A percentile compares a stretch with the other conserved stretches of the same genome.
Evolutionary conservation across 208 protist species (phyloP).

Genomic region (Wallacemonas collosoma): DNA sequence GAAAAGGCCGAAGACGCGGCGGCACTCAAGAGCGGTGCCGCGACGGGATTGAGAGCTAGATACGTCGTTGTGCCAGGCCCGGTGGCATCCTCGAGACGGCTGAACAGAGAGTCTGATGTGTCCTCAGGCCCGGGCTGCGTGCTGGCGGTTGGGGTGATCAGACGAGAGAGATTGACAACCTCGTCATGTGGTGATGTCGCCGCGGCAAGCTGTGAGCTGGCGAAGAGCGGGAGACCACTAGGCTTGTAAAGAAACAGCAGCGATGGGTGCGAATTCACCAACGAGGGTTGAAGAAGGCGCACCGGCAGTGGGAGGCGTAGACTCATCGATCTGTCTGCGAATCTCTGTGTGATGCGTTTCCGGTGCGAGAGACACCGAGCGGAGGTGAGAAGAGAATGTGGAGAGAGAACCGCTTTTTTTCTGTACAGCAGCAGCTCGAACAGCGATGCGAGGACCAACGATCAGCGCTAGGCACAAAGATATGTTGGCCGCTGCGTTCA

Average conservation of each 20-base stretch:
- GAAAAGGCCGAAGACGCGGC: neutral
- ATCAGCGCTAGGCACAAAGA: no score
- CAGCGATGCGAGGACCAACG: no score
- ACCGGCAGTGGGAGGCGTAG: conserved; percentile 50
- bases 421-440: no score
- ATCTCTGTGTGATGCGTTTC: no score
- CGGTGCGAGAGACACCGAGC: no score
- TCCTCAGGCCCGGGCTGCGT: conserved; percentile 26
- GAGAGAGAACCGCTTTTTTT: neutral
- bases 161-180: conserved; percentile 6
- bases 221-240: conserved; percentile 59
- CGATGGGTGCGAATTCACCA: neutral
- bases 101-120: conserved; percentile 58
- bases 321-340: conserved; percentile 29
- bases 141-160: neutral
- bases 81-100: conserved; percentile 40
- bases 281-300: conserved; percentile 46
- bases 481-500: no score
- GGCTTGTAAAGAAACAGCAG: conserved; percentile 67
- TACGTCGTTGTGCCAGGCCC: conserved; percentile 25
- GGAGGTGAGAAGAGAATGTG: no score
- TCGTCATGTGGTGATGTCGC: conserved; percentile 13
- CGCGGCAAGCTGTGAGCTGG: conserved; percentile 44
- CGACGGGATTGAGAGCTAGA: conserved; percentile 30
- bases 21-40: conserved; percentile 22